phyloP scores from a whole-genome alignment of 495 filamentous ascomycete genomes.

The Trichoderma erinaceum region DNA sequence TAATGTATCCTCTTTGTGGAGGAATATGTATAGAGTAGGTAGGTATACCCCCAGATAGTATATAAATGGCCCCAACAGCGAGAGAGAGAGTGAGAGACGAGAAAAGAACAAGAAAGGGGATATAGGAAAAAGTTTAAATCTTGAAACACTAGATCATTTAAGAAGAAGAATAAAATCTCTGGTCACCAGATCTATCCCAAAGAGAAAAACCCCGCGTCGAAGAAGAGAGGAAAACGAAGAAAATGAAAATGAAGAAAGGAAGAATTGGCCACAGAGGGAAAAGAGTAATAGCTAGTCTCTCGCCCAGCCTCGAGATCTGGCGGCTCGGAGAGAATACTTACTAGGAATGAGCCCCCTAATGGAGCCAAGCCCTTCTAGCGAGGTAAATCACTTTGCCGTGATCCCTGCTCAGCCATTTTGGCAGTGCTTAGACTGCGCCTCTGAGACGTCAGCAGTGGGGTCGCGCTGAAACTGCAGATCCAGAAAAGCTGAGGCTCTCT shows the following conservation, averaged over 20 bases:
- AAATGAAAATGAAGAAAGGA: background rate
- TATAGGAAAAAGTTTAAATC: constrained; percentile 2
- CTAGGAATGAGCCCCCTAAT: background rate
- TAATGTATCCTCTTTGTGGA: background rate
- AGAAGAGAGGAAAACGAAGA: background rate
- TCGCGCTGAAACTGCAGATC: constrained; percentile 10
- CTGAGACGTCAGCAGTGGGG: constrained; percentile 13
- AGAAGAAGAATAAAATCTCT: background rate
- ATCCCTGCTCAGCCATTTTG: background rate
- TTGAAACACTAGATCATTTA: background rate
- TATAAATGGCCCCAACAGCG: background rate
- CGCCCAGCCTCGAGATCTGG: too few relatives aligned
- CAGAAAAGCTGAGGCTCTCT: background rate
- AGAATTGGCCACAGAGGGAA: too few relatives aligned
- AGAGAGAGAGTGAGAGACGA: background rate
- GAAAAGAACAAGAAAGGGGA: background rate
- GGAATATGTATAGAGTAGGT: background rate
- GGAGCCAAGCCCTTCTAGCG: background rate
- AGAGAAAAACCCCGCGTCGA: background rate
- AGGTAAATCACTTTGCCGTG: background rate
- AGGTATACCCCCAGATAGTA: too few relatives aligned
- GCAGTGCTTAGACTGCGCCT: constrained; percentile 3
- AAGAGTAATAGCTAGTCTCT: too few relatives aligned
- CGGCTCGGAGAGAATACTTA: too few relatives aligned
- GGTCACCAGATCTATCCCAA: background rate